Evolutionary conservation across 148 eudicot species (phyloP).

Genomic region (Rhododendron ferrugineum): DNA sequence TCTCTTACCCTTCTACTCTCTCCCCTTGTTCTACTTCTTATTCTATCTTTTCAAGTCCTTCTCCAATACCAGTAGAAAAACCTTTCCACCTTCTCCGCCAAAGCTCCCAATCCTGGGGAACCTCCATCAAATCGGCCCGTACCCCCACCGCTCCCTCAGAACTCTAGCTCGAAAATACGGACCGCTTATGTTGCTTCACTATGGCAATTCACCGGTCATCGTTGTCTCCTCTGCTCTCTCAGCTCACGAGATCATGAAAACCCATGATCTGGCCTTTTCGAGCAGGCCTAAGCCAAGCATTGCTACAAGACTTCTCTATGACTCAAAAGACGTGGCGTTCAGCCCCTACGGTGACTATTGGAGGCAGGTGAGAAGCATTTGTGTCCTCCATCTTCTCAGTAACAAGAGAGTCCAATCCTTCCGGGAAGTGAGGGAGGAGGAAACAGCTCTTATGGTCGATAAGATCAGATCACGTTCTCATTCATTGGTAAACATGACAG

Average conservation of each 20-base stretch:
- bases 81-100: neutral
- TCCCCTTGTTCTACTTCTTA: neutral
- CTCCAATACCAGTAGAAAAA: neutral
- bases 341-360: conserved; percentile 51
- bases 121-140: conserved; percentile 26
- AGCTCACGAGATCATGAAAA: conserved; percentile 22
- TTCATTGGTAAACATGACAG: conserved; percentile 41
- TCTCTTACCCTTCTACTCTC: neutral
- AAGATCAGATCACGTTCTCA: conserved; percentile 23
- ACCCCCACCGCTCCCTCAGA: conserved; percentile 20
- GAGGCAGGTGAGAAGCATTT: conserved; percentile 45
- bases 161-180: conserved; percentile 14
- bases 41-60: neutral
- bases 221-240: conserved; percentile 5
- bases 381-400: conserved; percentile 40
- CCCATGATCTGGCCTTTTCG: conserved; percentile 3
- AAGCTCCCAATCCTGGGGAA: conserved; percentile 12
- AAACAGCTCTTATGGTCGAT: conserved; percentile 28
- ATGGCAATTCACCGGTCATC: conserved; percentile 14
- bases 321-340: conserved; percentile 19
- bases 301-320: neutral
- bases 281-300: neutral
- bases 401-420: conserved; percentile 3
- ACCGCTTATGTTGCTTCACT: conserved; percentile 10
- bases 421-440: conserved; percentile 32